A percentile compares a stretch with the other conserved stretches of the same genome.
These are phyloP conservation scores for Agaricales sp. DNA, from an alignment of 1,284 basidiomycete species.

Conservation along the genomic window DNA sequence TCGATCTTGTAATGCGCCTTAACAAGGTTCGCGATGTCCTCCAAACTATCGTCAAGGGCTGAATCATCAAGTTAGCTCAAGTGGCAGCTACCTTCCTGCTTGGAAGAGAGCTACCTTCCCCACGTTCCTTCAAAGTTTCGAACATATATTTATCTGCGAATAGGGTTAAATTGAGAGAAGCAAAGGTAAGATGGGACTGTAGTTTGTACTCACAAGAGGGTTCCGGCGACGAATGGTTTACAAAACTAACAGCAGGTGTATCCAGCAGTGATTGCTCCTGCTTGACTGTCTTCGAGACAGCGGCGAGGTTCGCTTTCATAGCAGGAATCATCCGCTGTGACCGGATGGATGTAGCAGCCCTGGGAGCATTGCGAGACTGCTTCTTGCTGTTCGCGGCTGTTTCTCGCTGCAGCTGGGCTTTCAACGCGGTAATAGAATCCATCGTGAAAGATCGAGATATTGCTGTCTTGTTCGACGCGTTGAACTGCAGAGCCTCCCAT, in stretches of 20 bases:
- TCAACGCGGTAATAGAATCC: constrained; percentile 43
- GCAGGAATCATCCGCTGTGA: constrained; percentile 20
- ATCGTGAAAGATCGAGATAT: constrained; percentile 33
- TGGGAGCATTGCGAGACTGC: constrained; percentile 17
- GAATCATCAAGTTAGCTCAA: no score
- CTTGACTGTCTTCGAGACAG: no score
- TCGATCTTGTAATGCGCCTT: constrained; percentile 58
- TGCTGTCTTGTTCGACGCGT: constrained; percentile 25
- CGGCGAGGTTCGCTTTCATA: constrained; percentile 14
- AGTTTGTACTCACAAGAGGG: no score
- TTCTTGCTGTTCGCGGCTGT: constrained; percentile 31
- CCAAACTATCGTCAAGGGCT: constrained; percentile 80
- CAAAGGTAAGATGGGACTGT: constrained; percentile 3
- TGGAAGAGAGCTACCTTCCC: constrained; percentile 75
- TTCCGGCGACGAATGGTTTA: no score
- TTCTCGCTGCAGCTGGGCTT: constrained; percentile 41
- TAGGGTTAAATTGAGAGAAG: constrained; percentile 2
- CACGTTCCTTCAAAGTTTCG: constrained; percentile 76
- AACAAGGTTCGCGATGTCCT: constrained; percentile 70
- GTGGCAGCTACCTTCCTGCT: no score
- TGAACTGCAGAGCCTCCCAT: constrained; percentile 50
- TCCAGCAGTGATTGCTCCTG: no score
- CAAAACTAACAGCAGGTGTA: no score
- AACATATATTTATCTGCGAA: constrained; percentile 83
- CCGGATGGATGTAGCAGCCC: constrained; percentile 23